These are phyloP conservation scores for Lenzites betulinus DNA, from an alignment of 768 basidiomycete genomes.

Conservation along the genomic window DNA sequence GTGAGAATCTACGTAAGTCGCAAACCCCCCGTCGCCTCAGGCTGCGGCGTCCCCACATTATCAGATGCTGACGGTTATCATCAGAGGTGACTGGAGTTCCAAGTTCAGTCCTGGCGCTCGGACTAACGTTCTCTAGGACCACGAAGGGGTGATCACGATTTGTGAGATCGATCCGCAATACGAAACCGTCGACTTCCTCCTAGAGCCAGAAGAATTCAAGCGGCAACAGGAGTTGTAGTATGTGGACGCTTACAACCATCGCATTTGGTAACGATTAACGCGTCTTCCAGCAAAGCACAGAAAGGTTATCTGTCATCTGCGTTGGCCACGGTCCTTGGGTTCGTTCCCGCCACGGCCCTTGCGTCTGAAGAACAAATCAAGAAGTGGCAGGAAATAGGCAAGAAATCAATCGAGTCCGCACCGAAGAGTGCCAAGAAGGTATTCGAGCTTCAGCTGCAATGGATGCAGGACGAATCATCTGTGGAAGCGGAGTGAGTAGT, in stretches of 20 bases:
- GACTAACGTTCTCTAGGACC: constrained; percentile 1
- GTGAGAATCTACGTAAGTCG: constrained; percentile 15
- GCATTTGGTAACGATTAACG: no score
- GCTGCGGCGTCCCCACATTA: no score
- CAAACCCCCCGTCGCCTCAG: no score
- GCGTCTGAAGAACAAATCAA: neutral
- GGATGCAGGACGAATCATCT: neutral
- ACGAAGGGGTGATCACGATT: neutral
- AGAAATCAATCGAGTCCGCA: neutral
- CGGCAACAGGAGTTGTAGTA: constrained; percentile 12
- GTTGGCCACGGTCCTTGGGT: neutral
- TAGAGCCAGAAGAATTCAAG: neutral
- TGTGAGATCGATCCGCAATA: constrained; percentile 4
- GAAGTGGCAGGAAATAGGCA: neutral
- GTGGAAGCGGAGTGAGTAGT: constrained; percentile 6
- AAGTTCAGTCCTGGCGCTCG: neutral
- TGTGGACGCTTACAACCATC: neutral
- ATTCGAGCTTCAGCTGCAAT: neutral
- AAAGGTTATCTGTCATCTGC: constrained; percentile 1
- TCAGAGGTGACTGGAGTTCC: neutral
- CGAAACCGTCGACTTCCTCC: constrained; percentile 4
- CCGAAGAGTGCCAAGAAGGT: neutral
- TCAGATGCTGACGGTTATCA: no score
- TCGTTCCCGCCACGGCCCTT: neutral
- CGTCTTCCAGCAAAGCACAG: neutral